Evolutionary conservation across 805 yeast species (phyloP).

Genomic region (Kodamaea laetipori): DNA sequence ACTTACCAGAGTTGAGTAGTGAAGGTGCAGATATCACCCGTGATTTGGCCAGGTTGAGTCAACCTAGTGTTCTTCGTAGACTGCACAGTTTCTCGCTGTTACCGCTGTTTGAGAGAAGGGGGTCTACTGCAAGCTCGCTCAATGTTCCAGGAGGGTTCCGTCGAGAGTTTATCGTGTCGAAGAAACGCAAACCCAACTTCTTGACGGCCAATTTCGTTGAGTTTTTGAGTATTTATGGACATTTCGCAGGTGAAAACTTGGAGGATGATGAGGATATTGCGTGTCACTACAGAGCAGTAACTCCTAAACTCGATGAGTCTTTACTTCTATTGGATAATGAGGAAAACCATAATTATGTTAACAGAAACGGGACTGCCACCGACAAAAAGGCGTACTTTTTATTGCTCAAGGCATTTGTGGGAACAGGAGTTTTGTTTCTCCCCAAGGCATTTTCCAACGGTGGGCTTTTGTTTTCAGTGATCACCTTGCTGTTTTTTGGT

Average conservation of each 20-base stretch:
- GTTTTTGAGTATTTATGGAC: slow-evolving; percentile 77
- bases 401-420: slow-evolving; percentile 72
- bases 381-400: slow-evolving; percentile 71
- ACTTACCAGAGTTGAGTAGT: slow-evolving; percentile 40
- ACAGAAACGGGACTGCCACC: slow-evolving; percentile 65
- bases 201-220: slow-evolving; percentile 74
- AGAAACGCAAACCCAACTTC: slow-evolving; percentile 42
- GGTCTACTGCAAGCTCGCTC: slow-evolving; percentile 65
- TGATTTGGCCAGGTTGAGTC: slow-evolving; percentile 40
- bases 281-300: slow-evolving; percentile 43
- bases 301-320: slow-evolving; percentile 39
- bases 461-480: slow-evolving; percentile 61
- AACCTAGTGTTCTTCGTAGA: slow-evolving; percentile 11
- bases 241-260: slow-evolving; percentile 81
- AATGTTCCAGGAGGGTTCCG: slow-evolving; percentile 85
- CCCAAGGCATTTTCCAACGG: slow-evolving; percentile 75
- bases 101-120: slow-evolving; percentile 45
- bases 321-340: slow-evolving; percentile 26
- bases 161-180: slow-evolving; percentile 57
- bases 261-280: slow-evolving; percentile 66
- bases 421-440: slow-evolving; percentile 72
- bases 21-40: slow-evolving; percentile 57
- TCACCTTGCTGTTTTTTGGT: slow-evolving; percentile 60
- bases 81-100: slow-evolving; percentile 26
- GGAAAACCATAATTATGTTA: slow-evolving; percentile 17